A percentile compares a stretch with the other conserved stretches of the same genome.
Evolutionary conservation across 331 rosid species (phyloP).

Genomic region (Ulmus americana): DNA sequence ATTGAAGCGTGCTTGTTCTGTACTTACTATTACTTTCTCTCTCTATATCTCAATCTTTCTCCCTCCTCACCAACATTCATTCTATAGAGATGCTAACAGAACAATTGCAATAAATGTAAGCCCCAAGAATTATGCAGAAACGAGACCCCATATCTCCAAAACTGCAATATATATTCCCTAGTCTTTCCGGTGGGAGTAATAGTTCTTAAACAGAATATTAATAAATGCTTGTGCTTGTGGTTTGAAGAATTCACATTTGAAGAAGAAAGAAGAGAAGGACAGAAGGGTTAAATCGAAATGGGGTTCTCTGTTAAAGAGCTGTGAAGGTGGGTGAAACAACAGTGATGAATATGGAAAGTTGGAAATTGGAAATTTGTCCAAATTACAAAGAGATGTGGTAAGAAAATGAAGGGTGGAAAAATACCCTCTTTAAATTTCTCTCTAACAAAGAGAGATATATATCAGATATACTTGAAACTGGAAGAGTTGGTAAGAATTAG

Average conservation of each 20-base stretch:
- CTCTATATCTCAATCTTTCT: conserved; percentile 9
- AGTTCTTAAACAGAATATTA: conserved; percentile 35
- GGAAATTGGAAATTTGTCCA: neutral
- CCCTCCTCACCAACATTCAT: conserved; percentile 64
- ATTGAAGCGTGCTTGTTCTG: conserved; percentile 22
- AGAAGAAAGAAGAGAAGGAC: conserved; percentile 7
- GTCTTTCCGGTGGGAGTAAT: conserved; percentile 25
- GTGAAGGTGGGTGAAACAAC: conserved; percentile 13
- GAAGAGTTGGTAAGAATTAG: conserved; percentile 31
- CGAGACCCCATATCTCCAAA: conserved; percentile 44
- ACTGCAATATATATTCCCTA: conserved; percentile 36
- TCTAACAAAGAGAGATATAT: conserved; percentile 15
- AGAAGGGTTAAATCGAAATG: conserved; percentile 2
- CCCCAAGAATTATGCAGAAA: conserved; percentile 34
- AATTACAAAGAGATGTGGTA: conserved; percentile 31
- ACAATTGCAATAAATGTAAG: conserved; percentile 66
- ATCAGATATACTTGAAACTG: conserved; percentile 25
- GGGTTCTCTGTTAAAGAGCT: neutral
- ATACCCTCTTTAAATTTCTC: neutral
- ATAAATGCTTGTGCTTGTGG: conserved; percentile 41
- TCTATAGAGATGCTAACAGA: conserved; percentile 51
- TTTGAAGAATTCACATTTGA: conserved; percentile 23
- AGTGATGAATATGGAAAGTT: conserved; percentile 13
- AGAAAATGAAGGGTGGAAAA: conserved; percentile 67
- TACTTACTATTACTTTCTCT: conserved; percentile 7